phyloP scores from a whole-genome alignment of 2,329 filamentous ascomycete genomes.

The Colletotrichum eleusines region DNA sequence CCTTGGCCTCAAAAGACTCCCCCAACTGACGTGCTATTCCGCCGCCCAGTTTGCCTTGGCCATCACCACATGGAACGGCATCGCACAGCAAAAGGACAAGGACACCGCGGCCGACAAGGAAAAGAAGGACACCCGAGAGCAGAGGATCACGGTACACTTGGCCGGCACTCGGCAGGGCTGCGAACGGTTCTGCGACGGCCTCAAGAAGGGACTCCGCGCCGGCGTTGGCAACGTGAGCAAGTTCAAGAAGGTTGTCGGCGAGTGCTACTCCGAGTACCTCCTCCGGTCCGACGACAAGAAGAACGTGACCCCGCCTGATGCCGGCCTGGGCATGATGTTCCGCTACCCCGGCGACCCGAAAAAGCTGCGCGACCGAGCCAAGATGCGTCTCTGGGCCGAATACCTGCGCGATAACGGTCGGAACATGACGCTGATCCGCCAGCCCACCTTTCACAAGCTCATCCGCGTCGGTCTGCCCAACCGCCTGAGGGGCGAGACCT shows the following conservation, averaged over 20 bases:
- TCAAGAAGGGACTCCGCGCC: conserved; percentile 89
- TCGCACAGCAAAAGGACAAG: conserved; percentile 65
- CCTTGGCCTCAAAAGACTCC: conserved; percentile 3
- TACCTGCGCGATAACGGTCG: conserved; percentile 96
- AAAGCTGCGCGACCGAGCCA: conserved; percentile 93
- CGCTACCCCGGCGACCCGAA: conserved; percentile 94
- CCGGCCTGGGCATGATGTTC: conserved; percentile 91
- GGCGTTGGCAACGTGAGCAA: conserved; percentile 90
- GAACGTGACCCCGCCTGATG: conserved; percentile 81
- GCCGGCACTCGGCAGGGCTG: conserved; percentile 89
- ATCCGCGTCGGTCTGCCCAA: conserved; percentile 96
- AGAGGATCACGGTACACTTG: conserved; percentile 92
- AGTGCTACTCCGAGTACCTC: conserved; percentile 93
- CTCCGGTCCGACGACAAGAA: conserved; percentile 74
- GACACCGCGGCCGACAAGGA: conserved; percentile 49
- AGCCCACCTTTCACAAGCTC: conserved; percentile 97
- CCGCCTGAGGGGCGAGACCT: conserved; percentile 90
- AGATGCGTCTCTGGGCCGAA: conserved; percentile 98
- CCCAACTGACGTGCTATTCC: conserved; percentile 24
- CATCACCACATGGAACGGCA: conserved; percentile 93
- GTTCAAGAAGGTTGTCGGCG: conserved; percentile 81
- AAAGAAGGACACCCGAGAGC: conserved; percentile 67
- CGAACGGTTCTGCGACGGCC: conserved; percentile 94
- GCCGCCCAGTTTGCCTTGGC: conserved; percentile 81
- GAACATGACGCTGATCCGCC: conserved; percentile 90